Evolutionary conservation across 768 basidiomycete genomes (phyloP).

Genomic region (Cubamyces sp.): DNA sequence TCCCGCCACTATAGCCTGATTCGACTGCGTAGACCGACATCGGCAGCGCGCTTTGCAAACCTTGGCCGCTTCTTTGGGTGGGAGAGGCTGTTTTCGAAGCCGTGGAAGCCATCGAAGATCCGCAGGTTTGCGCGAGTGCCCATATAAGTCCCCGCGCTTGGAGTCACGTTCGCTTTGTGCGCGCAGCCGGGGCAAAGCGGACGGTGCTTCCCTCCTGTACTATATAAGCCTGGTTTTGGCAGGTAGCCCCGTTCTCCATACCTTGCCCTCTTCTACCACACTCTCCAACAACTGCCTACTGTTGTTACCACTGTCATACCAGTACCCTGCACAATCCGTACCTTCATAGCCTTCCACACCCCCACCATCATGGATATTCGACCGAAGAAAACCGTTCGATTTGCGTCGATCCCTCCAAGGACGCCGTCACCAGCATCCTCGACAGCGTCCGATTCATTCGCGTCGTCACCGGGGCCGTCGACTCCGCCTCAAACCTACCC

Average conservation of each 20-base stretch:
- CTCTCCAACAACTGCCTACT: neutral
- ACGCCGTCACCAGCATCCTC: slow-evolving; percentile 23
- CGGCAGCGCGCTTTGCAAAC: neutral
- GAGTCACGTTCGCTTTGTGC: slow-evolving; percentile 15
- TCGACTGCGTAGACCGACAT: neutral
- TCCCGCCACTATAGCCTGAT: neutral
- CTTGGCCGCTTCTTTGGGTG: neutral
- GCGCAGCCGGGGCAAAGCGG: slow-evolving; percentile 11
- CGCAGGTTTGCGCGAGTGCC: neutral
- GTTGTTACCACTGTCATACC: neutral
- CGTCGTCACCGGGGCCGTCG: slow-evolving; percentile 13
- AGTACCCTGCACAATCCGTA: neutral
- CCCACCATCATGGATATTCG: neutral
- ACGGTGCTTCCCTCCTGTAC: neutral
- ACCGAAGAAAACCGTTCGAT: slow-evolving; percentile 19
- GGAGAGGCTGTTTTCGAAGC: neutral
- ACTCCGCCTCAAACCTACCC: slow-evolving; percentile 14
- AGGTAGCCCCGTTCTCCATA: neutral
- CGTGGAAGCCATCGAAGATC: neutral
- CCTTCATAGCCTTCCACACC: neutral
- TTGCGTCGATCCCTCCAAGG: slow-evolving; percentile 9
- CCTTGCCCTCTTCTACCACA: neutral
- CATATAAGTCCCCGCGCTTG: neutral
- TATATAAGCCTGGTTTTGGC: slow-evolving; percentile 14
- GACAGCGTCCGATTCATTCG: slow-evolving; percentile 9